Percentiles rank a stretch among this genome's conserved stretches.
These are phyloP conservation scores for Lyophyllum atratum DNA, from an alignment of 768 basidiomycete species.

Conservation along the genomic window DNA sequence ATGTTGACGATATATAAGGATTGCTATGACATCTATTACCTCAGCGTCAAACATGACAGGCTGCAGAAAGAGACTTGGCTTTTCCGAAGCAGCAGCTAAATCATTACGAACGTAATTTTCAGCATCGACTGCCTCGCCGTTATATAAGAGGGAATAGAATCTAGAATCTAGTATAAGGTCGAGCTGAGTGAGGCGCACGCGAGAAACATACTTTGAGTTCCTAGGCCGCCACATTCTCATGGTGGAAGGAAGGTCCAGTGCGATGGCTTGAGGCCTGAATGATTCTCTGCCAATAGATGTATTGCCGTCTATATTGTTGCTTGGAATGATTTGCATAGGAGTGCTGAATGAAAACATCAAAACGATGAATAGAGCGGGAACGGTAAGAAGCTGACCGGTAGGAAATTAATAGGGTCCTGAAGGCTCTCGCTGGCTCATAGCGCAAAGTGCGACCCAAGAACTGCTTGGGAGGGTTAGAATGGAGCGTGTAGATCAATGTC, in stretches of 20 bases:
- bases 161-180: conserved; percentile 14
- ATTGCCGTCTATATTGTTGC: conserved; percentile 15
- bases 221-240: conserved; percentile 62
- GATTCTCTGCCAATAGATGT: conserved; percentile 9
- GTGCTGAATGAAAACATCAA: conserved; percentile 25
- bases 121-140: conserved; percentile 52
- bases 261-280: conserved; percentile 29
- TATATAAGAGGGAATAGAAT: conserved; percentile 51
- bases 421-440: conserved; percentile 77
- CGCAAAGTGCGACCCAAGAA: conserved; percentile 76
- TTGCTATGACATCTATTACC: conserved; percentile 35
- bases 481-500: conserved; percentile 60
- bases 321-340: conserved; percentile 37
- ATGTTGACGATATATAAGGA: background rate
- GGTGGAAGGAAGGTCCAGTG: conserved; percentile 53
- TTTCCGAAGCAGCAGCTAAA: conserved; percentile 20
- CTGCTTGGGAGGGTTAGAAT: conserved; percentile 53
- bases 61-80: conserved; percentile 45
- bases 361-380: background rate
- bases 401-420: conserved; percentile 72
- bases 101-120: conserved; percentile 29
- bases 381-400: conserved; percentile 53
- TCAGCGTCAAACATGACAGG: conserved; percentile 63
- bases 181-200: background rate
- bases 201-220: conserved; percentile 47